Percentiles rank a stretch among this genome's conserved stretches.
Conservation (phyloP, 345 rosid species). For the Angophora floribunda region DNA sequence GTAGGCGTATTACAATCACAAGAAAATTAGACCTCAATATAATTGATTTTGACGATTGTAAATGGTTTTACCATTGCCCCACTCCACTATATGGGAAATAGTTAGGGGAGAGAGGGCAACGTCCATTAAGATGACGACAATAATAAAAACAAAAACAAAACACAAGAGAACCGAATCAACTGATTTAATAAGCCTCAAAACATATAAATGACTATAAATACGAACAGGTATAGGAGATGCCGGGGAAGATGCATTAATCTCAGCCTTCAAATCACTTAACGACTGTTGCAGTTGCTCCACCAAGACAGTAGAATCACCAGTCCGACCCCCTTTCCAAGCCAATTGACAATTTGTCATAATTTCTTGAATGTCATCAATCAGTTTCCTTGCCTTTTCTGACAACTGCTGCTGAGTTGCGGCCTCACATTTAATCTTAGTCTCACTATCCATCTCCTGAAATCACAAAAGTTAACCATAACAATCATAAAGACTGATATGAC, state of each 20-base stretch:
- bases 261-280: conserved; percentile 66
- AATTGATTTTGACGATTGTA: background rate
- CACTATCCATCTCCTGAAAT: background rate
- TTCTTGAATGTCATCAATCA: conserved; percentile 49
- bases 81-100: background rate
- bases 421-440: conserved; percentile 30
- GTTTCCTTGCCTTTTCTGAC: conserved; percentile 47
- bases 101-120: background rate
- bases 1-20: background rate
- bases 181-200: background rate
- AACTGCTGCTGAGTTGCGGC: conserved; percentile 39
- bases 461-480: background rate
- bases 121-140: background rate
- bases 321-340: conserved; percentile 54
- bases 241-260: conserved; percentile 55
- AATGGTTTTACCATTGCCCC: background rate
- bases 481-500: background rate
- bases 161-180: background rate
- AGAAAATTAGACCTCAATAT: background rate
- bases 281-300: conserved; percentile 64
- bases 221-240: conserved; percentile 57
- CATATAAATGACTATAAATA: background rate
- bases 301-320: conserved; percentile 34
- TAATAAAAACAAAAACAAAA: background rate
- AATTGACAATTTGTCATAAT: conserved; percentile 46